phyloP scores from a whole-genome alignment of 495 filamentous ascomycete species.

The Clohesyomyces aquaticus region DNA sequence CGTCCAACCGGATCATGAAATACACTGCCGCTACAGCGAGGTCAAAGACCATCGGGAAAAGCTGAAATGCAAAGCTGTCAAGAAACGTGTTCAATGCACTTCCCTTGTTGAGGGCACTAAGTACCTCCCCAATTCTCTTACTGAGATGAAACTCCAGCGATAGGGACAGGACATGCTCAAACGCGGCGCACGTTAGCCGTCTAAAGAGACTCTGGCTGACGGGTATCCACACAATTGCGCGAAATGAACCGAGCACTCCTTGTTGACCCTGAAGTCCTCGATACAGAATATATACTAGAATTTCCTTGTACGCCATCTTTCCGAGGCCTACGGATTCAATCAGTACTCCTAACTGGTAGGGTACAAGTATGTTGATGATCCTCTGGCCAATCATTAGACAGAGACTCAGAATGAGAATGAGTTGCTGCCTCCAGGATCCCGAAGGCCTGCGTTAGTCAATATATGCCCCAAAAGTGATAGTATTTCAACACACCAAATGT shows the following conservation, averaged over 20 bases:
- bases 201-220: slow-evolving; percentile 11
- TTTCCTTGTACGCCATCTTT: slow-evolving; percentile 5
- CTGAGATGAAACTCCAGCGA: slow-evolving; percentile 25
- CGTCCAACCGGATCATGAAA: slow-evolving; percentile 8
- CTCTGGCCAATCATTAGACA: slow-evolving; percentile 7
- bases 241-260: slow-evolving; percentile 12
- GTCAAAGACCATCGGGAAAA: slow-evolving; percentile 28
- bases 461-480: not conserved
- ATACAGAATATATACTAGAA: slow-evolving; percentile 11
- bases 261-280: slow-evolving; percentile 25
- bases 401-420: slow-evolving; percentile 1
- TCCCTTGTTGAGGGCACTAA: slow-evolving; percentile 28
- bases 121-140: slow-evolving; percentile 20
- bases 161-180: slow-evolving; percentile 14
- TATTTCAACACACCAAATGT: slow-evolving; percentile 12
- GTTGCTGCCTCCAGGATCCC: not conserved
- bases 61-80: slow-evolving; percentile 21
- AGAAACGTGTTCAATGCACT: slow-evolving; percentile 25
- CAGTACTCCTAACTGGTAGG: slow-evolving; percentile 14
- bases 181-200: slow-evolving; percentile 14
- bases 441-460: slow-evolving; percentile 1
- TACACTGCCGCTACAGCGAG: slow-evolving; percentile 21
- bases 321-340: not conserved
- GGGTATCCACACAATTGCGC: slow-evolving; percentile 25
- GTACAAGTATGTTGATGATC: slow-evolving; percentile 19